Evolutionary conservation across 208 protist genomes (phyloP).

Genomic region (Endotrypanum monterogeii): DNA sequence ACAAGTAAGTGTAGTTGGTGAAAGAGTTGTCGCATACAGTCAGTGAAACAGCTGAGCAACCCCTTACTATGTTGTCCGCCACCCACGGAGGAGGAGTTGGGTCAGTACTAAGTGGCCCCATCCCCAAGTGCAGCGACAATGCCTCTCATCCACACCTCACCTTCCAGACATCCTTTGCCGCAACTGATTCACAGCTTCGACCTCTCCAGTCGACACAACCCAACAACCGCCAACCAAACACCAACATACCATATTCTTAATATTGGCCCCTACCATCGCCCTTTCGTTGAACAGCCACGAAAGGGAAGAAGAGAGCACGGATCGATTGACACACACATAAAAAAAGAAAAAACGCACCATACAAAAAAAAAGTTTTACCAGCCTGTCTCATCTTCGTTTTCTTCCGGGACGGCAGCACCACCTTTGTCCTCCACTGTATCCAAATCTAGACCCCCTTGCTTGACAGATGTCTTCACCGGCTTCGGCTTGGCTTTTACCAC

Average conservation of each 20-base stretch:
- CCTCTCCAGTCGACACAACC: neutral
- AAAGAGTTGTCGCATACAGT: too few relatives aligned
- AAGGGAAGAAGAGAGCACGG: neutral
- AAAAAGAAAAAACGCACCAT: neutral
- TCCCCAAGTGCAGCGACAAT: neutral
- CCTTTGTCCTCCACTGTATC: slow-evolving; percentile 49
- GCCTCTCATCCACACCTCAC: neutral
- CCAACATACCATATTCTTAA: neutral
- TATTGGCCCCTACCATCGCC: neutral
- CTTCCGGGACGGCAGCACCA: slow-evolving; percentile 32
- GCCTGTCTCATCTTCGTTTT: slow-evolving; percentile 37
- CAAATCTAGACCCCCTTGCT: slow-evolving; percentile 39
- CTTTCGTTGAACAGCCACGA: neutral
- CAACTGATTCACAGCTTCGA: neutral
- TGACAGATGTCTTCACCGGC: slow-evolving; percentile 19
- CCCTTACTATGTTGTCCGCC: neutral
- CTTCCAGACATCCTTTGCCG: neutral
- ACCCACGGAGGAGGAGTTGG: neutral
- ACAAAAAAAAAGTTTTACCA: slow-evolving; percentile 12
- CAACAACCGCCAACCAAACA: neutral
- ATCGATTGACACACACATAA: neutral
- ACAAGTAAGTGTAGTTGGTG: too few relatives aligned
- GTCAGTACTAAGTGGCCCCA: neutral
- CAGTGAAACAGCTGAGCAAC: too few relatives aligned
- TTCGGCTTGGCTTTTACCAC: slow-evolving; percentile 42